phyloP scores from a whole-genome alignment of 2,329 filamentous ascomycete genomes.

The Sporothrix variecibatus region DNA sequence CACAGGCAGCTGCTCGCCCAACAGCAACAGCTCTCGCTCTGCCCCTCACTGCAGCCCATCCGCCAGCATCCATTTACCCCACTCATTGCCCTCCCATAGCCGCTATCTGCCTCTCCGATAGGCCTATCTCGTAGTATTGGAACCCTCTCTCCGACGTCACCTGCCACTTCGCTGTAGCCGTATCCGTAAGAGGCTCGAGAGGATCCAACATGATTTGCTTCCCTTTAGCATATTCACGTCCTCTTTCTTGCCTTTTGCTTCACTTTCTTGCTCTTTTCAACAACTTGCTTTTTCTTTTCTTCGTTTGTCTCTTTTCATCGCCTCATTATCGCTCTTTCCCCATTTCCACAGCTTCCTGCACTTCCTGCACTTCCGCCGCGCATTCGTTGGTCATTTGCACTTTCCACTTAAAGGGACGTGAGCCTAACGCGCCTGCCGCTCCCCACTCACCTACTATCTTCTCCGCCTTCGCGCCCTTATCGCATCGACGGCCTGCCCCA shows the following conservation, averaged over 20 bases:
- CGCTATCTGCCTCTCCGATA: conserved; percentile 24
- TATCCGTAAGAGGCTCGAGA: conserved; percentile 19
- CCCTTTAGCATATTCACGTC: conserved; percentile 10
- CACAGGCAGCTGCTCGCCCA: not conserved
- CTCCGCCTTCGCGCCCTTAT: conserved; percentile 15
- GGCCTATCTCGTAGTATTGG: conserved; percentile 24
- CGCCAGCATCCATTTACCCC: conserved; percentile 15
- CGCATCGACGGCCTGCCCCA: conserved; percentile 21
- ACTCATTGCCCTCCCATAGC: conserved; percentile 17
- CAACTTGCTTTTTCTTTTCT: not conserved
- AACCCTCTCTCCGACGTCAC: conserved; percentile 25
- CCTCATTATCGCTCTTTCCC: not conserved
- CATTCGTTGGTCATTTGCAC: not conserved
- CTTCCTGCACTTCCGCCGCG: not conserved
- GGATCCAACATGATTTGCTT: conserved; percentile 11
- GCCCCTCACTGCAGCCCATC: conserved; percentile 23
- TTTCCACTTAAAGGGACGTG: not conserved
- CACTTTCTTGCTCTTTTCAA: conserved; percentile 7
- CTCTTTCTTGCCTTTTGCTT: not conserved
- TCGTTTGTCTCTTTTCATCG: not conserved
- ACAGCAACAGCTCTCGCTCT: conserved; percentile 12
- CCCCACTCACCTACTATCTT: conserved; percentile 7
- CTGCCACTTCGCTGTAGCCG: conserved; percentile 24
- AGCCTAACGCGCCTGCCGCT: conserved; percentile 10
- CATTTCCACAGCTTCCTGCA: not conserved